Percentiles rank a stretch among this genome's conserved stretches.
These are phyloP conservation scores for Suhomyces taliae DNA, from an alignment of 1,139 yeast genomes.

Conservation along the genomic window DNA sequence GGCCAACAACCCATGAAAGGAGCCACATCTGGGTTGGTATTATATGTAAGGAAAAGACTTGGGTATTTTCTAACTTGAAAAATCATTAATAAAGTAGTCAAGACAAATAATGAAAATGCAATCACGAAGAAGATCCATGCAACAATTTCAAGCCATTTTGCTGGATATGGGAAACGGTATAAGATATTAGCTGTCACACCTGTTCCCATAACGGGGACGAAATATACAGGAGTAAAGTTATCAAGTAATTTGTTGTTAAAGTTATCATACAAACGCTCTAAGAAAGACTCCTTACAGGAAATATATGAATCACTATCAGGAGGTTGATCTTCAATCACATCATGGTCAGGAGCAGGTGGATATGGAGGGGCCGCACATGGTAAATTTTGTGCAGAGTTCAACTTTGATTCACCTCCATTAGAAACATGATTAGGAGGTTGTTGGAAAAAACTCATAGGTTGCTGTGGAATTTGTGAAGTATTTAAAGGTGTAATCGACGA, in stretches of 20 bases:
- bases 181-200: constrained; percentile 68
- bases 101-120: constrained; percentile 48
- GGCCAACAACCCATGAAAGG: constrained; percentile 74
- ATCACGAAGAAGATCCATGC: constrained; percentile 58
- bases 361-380: constrained; percentile 1
- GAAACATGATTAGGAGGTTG: neutral
- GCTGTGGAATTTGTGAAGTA: neutral
- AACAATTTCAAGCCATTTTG: constrained; percentile 58
- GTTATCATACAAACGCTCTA: neutral
- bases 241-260: constrained; percentile 16
- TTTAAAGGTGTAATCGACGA: constrained; percentile 1
- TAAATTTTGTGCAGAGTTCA: neutral
- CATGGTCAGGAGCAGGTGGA: neutral
- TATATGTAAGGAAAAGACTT: constrained; percentile 29
- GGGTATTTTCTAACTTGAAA: constrained; percentile 40
- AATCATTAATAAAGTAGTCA: constrained; percentile 37
- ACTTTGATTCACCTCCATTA: constrained; percentile 1
- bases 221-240: constrained; percentile 58
- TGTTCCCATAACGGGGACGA: constrained; percentile 80
- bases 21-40: constrained; percentile 49
- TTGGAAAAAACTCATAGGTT: neutral
- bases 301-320: neutral
- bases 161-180: constrained; percentile 62
- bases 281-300: neutral
- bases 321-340: neutral